Conservation (phyloP, 768 basidiomycete species). For the Termitomyces sp. region DNA sequence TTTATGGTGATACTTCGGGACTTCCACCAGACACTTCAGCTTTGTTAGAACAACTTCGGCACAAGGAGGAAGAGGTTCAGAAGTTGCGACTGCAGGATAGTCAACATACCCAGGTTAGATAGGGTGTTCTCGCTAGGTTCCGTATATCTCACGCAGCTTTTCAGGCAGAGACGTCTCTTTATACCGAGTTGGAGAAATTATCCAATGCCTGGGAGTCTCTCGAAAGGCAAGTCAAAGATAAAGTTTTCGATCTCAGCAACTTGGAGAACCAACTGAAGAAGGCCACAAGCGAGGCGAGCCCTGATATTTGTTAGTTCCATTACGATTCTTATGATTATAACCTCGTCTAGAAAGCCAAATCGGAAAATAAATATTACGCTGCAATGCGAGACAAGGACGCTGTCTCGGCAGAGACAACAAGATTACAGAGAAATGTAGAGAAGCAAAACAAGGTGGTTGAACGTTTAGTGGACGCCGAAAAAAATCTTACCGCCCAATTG, state of each 20-base stretch:
- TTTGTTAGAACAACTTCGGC: conserved; percentile 50
- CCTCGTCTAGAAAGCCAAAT: conserved; percentile 79
- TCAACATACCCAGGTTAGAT: conserved; percentile 59
- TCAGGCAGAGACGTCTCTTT: conserved; percentile 72
- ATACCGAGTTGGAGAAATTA: conserved; percentile 79
- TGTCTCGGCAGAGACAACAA: conserved; percentile 70
- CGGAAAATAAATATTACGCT: conserved; percentile 91
- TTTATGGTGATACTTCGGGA: conserved; percentile 54
- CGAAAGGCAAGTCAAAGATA: conserved; percentile 76
- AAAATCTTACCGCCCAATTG: conserved; percentile 49
- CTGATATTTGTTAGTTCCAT: not conserved
- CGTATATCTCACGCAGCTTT: conserved; percentile 6
- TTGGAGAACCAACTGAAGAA: conserved; percentile 72
- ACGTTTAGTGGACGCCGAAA: conserved; percentile 57
- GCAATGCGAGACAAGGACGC: conserved; percentile 89
- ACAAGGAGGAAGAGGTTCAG: conserved; percentile 65
- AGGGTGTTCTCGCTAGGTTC: not conserved
- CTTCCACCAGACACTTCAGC: conserved; percentile 44
- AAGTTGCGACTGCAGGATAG: conserved; percentile 55
- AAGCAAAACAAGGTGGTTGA: conserved; percentile 57
- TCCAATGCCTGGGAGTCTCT: conserved; percentile 84
- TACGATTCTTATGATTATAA: not conserved
- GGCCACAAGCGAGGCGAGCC: conserved; percentile 68
- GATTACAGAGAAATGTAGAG: conserved; percentile 41
- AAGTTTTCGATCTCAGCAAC: conserved; percentile 74